phyloP scores from a whole-genome alignment of 228 moss, liverwort and hornwort species.

The Sphagnum magellanicum region DNA sequence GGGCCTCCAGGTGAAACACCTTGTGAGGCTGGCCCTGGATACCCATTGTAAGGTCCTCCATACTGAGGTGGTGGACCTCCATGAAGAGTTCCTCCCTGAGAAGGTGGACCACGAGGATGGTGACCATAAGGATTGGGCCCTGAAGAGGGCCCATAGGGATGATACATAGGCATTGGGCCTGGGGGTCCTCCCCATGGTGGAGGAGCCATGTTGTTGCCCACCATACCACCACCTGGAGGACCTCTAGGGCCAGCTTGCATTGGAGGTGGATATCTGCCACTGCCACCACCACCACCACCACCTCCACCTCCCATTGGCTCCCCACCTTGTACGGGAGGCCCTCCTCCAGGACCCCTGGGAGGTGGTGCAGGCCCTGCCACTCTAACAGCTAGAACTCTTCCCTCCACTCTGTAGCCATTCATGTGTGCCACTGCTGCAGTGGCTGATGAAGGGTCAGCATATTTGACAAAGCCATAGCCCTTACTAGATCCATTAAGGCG shows the following conservation, averaged over 20 bases:
- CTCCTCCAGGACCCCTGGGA: conserved; percentile 71
- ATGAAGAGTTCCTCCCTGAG: conserved; percentile 69
- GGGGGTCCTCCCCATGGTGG: conserved; percentile 80
- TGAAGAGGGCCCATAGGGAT: conserved; percentile 73
- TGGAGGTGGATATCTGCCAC: conserved; percentile 69
- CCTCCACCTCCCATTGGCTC: conserved; percentile 72
- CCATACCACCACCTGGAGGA: conserved; percentile 70
- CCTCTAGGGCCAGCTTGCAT: conserved; percentile 62
- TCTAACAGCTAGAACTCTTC: conserved; percentile 88
- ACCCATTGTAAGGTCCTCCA: conserved; percentile 74
- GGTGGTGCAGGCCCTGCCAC: conserved; percentile 97
- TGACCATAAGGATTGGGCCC: conserved; percentile 81
- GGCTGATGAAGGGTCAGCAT: conserved; percentile 75
- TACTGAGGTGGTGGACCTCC: conserved; percentile 66
- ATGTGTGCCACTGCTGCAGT: conserved; percentile 80
- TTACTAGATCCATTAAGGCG: conserved; percentile 88
- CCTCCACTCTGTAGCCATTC: conserved; percentile 91
- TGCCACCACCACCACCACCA: conserved; percentile 72
- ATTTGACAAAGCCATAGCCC: conserved; percentile 98
- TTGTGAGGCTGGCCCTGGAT: conserved; percentile 65
- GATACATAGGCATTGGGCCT: conserved; percentile 72
- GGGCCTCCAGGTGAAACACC: conserved; percentile 39
- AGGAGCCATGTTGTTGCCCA: conserved; percentile 71
- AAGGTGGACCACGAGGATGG: conserved; percentile 57
- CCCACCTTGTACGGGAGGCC: conserved; percentile 33